Evolutionary conservation across 768 basidiomycete species (phyloP), one percentile per base, ranked within the genome.

Genomic region (Serendipita indica): DNA sequence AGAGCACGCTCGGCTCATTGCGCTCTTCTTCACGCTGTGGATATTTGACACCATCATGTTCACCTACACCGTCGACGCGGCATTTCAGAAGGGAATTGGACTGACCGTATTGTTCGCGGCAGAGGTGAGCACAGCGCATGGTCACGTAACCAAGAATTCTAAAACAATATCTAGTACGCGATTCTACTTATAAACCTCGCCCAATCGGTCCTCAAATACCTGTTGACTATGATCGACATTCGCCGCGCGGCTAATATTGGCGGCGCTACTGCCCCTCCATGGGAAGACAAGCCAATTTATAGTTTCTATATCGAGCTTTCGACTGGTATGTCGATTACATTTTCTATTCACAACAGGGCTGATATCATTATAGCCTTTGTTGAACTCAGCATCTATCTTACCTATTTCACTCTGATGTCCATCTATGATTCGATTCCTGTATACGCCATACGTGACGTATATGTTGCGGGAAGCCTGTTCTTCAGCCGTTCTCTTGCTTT

Each of bases 251-350:
- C 81, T 49, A 73, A 75, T 57, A 72, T 84, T 59, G 89, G 89
- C 34, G 87, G 87, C 30, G 88, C 86, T 69, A 86, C 85, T 69
- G 82, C 87, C 1, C 84, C 91, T 62, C 80, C 84, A 46, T 98
- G 96, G 96, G 93, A 99, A 70, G 86, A 92, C 67, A 98, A 97
- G 76, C 91, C 89, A 73, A 93, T 97, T 83, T 93, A 83, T 76
- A 75, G 87, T 6, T 97, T 96, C 73, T 98, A 97, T 67, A 82
- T 97, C 60, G 96, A 98, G 67, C 72, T 98, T 57, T 75, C 77
- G 27, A 93, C 92, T 39, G 92, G 94, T 93, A 63, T 46, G 81
- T 71, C n/a, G 18, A 54, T 41, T 57, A 10, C 56, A 60, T 22
- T 57, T 49, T 27, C 43, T n/a, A 20, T 49, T 56, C 33, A 2